phyloP scores from a whole-genome alignment of 805 yeast genomes.

The Pichia californica region DNA sequence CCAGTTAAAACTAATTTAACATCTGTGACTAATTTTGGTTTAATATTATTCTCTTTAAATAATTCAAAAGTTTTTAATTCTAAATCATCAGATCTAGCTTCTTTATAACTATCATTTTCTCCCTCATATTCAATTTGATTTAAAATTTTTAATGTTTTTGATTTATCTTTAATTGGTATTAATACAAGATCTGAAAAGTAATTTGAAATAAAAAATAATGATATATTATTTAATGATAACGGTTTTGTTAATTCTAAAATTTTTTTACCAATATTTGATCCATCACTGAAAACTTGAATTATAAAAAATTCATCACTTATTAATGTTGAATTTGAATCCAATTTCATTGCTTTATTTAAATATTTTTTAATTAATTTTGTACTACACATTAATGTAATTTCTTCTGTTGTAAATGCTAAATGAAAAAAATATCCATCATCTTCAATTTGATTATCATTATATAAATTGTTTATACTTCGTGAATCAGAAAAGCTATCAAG shows the following conservation, averaged over 20 bases:
- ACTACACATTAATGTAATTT: conserved; percentile 54
- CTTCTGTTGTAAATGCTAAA: conserved; percentile 56
- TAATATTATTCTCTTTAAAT: conserved; percentile 33
- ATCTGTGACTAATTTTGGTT: conserved; percentile 37
- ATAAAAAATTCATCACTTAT: conserved; percentile 41
- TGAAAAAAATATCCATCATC: conserved; percentile 47
- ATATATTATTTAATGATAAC: conserved; percentile 47
- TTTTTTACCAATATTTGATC: conserved; percentile 45
- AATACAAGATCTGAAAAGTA: conserved; percentile 60
- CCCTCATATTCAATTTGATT: conserved; percentile 20
- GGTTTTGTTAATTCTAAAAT: conserved; percentile 55
- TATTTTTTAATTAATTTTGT: conserved; percentile 30
- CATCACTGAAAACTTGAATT: conserved; percentile 58
- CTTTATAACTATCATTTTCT: not conserved
- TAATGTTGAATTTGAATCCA: conserved; percentile 34
- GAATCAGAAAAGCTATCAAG: no score
- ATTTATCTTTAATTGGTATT: conserved; percentile 42
- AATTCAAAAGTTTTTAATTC: conserved; percentile 33
- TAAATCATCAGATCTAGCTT: conserved; percentile 10
- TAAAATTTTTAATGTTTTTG: conserved; percentile 40
- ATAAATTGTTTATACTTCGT: not conserved
- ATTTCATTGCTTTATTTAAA: conserved; percentile 35
- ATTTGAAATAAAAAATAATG: conserved; percentile 55
- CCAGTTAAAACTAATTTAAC: conserved; percentile 48
- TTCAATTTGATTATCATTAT: conserved; percentile 14